A percentile compares a stretch with the other conserved stretches of the same genome.
These are phyloP conservation scores for Tephrocybe sp. DNA, from an alignment of 768 basidiomycete genomes.

Conservation along the genomic window DNA sequence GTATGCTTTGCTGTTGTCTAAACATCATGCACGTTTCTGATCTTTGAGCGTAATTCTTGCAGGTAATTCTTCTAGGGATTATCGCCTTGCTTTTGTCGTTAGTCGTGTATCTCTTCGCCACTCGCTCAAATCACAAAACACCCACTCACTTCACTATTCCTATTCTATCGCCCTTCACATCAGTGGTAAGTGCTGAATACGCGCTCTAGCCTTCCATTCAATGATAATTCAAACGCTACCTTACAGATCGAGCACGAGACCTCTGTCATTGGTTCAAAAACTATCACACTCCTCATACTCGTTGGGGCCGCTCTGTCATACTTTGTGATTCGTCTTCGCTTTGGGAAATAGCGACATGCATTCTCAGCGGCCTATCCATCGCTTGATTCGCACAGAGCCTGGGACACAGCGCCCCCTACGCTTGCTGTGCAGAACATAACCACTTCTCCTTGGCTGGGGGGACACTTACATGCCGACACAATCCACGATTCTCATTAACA, in stretches of 20 bases:
- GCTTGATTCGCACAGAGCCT: no score
- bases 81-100: slow-evolving; percentile 32
- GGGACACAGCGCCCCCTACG: no score
- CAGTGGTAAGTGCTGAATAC: slow-evolving; percentile 48
- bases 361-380: background rate
- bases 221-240: background rate
- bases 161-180: slow-evolving; percentile 74
- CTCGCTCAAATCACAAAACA: slow-evolving; percentile 25
- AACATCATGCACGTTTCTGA: background rate
- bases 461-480: no score
- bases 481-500: no score
- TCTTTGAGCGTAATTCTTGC: slow-evolving; percentile 3
- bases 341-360: slow-evolving; percentile 14
- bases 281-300: slow-evolving; percentile 36
- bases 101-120: slow-evolving; percentile 31
- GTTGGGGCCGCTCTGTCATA: slow-evolving; percentile 37
- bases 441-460: no score
- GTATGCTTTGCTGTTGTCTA: slow-evolving; percentile 13
- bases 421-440: no score
- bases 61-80: slow-evolving; percentile 31
- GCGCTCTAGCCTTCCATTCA: background rate
- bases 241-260: slow-evolving; percentile 72
- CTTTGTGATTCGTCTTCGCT: slow-evolving; percentile 40
- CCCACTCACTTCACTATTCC: slow-evolving; percentile 75
- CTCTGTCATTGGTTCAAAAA: slow-evolving; percentile 53